Evolutionary conservation across 805 yeast species (phyloP).

Genomic region (Ogataea naganishii): DNA sequence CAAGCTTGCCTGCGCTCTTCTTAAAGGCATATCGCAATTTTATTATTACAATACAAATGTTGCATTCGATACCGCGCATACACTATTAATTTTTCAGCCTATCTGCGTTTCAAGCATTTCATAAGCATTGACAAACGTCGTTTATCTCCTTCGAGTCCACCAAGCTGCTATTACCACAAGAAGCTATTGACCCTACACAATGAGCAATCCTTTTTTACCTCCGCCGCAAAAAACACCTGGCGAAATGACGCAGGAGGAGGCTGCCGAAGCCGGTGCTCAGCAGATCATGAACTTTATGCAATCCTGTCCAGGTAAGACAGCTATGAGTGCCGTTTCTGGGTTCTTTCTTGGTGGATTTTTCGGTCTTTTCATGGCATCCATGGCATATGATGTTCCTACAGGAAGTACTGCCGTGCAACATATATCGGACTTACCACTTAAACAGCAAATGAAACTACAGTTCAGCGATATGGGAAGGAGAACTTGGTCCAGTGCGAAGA

Average conservation of each 20-base stretch:
- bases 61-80: no score
- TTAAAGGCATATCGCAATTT: no score
- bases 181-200: no score
- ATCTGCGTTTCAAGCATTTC: no score
- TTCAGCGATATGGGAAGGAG: constrained; percentile 87
- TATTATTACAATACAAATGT: no score
- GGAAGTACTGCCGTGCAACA: constrained; percentile 41
- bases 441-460: constrained; percentile 87
- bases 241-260: constrained; percentile 86
- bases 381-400: constrained; percentile 77
- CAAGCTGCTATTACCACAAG: no score
- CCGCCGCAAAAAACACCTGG: constrained; percentile 41
- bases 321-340: constrained; percentile 88
- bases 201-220: constrained; percentile 28
- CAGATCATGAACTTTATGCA: constrained; percentile 79
- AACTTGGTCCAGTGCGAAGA: constrained; percentile 84
- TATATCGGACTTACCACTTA: constrained; percentile 79
- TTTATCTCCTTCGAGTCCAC: no score
- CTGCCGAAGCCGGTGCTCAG: constrained; percentile 83
- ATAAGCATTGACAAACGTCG: no score
- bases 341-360: constrained; percentile 92
- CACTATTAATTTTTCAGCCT: no score
- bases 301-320: constrained; percentile 92
- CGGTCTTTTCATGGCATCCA: constrained; percentile 88
- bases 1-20: no score